Conservation (phyloP, 2,329 filamentous ascomycete genomes). For the Parafenestella ontariensis region DNA sequence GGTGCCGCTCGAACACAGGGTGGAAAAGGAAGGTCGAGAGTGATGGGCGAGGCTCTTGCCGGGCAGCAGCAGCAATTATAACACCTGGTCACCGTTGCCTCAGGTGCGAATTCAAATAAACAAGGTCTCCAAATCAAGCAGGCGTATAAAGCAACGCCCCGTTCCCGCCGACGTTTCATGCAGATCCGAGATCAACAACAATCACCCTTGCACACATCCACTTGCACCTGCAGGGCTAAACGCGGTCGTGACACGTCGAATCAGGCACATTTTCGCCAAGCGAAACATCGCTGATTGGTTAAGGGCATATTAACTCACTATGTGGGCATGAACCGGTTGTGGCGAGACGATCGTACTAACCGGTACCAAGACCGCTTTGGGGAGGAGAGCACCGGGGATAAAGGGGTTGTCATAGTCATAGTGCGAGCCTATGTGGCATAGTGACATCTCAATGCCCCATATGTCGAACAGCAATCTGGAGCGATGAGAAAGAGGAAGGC, state of each 20-base stretch:
- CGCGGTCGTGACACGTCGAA: slow-evolving; percentile 6
- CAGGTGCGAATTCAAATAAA: slow-evolving; percentile 21
- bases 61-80: neutral
- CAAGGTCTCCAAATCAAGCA: slow-evolving; percentile 22
- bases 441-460: neutral
- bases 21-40: neutral
- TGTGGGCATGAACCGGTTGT: neutral
- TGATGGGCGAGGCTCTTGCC: neutral
- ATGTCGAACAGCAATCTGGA: neutral
- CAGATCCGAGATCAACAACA: slow-evolving; percentile 3
- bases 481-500: neutral
- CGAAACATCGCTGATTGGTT: neutral
- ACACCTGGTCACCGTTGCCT: neutral
- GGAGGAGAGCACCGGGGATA: neutral
- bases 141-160: slow-evolving; percentile 8
- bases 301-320: neutral
- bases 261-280: neutral
- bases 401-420: neutral
- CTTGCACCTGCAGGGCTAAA: slow-evolving; percentile 6
- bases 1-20: neutral
- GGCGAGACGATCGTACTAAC: neutral
- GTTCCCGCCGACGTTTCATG: slow-evolving; percentile 9
- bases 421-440: neutral
- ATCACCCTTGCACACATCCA: neutral
- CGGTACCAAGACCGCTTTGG: neutral